phyloP scores from a whole-genome alignment of 2,329 filamentous ascomycete genomes.

The Colletotrichum theobromicola region DNA sequence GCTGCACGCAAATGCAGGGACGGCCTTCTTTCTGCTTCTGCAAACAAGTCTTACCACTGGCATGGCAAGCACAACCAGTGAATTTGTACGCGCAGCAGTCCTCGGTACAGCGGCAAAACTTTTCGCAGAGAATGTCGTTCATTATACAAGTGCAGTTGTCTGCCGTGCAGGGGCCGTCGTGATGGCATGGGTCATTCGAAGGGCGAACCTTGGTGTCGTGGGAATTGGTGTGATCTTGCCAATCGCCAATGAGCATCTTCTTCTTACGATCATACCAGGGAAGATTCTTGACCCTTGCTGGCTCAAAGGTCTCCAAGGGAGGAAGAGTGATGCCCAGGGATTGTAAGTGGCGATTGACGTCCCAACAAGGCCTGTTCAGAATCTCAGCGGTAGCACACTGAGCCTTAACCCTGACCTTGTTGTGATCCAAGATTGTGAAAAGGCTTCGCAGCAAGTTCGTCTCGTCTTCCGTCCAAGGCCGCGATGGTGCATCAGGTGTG shows the following conservation, averaged over 20 bases:
- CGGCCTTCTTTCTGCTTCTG: slow-evolving; percentile 58
- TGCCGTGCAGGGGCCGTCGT: slow-evolving; percentile 69
- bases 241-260: slow-evolving; percentile 59
- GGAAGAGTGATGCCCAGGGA: slow-evolving; percentile 41
- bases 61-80: slow-evolving; percentile 69
- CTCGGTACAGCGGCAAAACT: slow-evolving; percentile 69
- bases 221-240: slow-evolving; percentile 59
- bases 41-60: slow-evolving; percentile 62
- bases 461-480: slow-evolving; percentile 55
- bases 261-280: slow-evolving; percentile 63
- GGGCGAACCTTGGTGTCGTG: slow-evolving; percentile 62
- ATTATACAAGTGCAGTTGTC: slow-evolving; percentile 67
- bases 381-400: slow-evolving; percentile 57
- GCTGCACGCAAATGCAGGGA: slow-evolving; percentile 72
- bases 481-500: slow-evolving; percentile 1
- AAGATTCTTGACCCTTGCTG: slow-evolving; percentile 47
- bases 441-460: slow-evolving; percentile 52
- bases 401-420: slow-evolving; percentile 43
- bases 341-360: slow-evolving; percentile 51
- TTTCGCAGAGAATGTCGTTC: slow-evolving; percentile 71
- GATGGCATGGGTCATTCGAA: slow-evolving; percentile 69
- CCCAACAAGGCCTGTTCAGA: slow-evolving; percentile 56
- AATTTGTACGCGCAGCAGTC: slow-evolving; percentile 67
- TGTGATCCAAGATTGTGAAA: slow-evolving; percentile 46
- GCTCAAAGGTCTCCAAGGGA: slow-evolving; percentile 24